A percentile compares a stretch with the other conserved stretches of the same genome.
phyloP scores from a whole-genome alignment of 495 filamentous ascomycete genomes.

The Lindgomyces ingoldianus region DNA sequence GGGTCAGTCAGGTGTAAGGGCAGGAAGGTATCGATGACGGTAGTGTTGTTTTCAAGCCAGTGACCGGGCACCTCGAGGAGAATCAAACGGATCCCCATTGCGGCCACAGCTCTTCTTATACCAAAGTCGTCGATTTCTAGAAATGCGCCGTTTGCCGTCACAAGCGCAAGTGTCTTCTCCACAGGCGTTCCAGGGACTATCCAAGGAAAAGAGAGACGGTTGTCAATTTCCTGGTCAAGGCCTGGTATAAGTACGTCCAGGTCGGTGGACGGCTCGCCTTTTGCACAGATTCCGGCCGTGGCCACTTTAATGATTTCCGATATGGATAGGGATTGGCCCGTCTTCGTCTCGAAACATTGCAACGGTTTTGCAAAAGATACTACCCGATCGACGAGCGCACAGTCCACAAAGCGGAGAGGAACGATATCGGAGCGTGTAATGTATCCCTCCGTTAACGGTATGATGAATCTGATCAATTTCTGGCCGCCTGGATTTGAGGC shows the following conservation, averaged over 20 bases:
- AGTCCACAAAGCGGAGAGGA: neutral
- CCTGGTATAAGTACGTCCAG: neutral
- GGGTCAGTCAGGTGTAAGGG: neutral
- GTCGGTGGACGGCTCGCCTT: neutral
- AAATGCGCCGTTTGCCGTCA: neutral
- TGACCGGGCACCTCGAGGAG: neutral
- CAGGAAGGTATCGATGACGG: neutral
- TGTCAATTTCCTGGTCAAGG: neutral
- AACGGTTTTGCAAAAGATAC: neutral
- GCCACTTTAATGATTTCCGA: neutral
- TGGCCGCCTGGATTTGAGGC: no score
- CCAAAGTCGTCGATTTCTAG: no score
- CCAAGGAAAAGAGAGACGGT: neutral
- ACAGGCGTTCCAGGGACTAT: neutral
- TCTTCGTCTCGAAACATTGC: neutral
- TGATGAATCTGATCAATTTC: neutral
- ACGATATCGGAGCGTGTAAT: neutral
- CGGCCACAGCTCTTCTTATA: neutral
- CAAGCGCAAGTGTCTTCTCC: neutral
- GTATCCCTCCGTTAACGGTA: neutral
- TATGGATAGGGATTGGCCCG: neutral
- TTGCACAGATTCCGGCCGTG: neutral
- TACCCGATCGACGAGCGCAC: neutral
- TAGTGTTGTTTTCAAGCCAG: neutral
- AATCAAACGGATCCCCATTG: neutral